Base-by-base conservation (phyloP, 2,329 filamentous ascomycete species). In the Dactylellina cionopaga region DNA sequence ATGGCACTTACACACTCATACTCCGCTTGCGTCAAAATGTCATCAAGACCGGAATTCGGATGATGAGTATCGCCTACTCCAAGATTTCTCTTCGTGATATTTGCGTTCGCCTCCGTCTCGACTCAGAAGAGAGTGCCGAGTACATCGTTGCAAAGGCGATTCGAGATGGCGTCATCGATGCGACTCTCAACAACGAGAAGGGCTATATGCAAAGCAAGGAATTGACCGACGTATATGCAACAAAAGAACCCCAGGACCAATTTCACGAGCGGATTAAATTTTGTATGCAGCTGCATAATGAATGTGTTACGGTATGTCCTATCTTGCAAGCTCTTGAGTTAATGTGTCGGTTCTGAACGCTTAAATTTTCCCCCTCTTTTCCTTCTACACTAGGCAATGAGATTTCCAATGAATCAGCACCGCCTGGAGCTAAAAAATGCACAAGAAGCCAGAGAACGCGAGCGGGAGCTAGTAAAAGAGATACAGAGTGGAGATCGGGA, bases 131-230 rank as follows among this genome's bases (percentile, higher is more conserved):
- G 84, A 96, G 92, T 41, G 95, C 95, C 9, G 95, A 99, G 83
- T 99, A 99, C 82, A 99, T 99, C 80, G 95, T 98, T 33, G 95
- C 95, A 75, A 99, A 99, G 85, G 95, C 95, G 1, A 99, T 99
- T 77, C 88, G 95, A 17, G 95, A 99, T 78, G 95, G 95, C 69
- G 95, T 98, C 63, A 98, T 98, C 68, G 94, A 98, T 84, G 94
- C 94, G 31, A 93, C 90, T 1, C 84, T 98, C 74, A 94, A 99
- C 80, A 91, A 96, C 75, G 93, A 98, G 84, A 89, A 89, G 75
- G 95, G 95, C 0, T 98, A 92, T 83, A 97, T 98, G 92, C 96
- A 96, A 87, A 97, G 93, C 81, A 96, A 96, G 84, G 92, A 97
- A 77, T 86, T 96, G 29, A 92, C 93, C 44, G 95, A 99, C 80